Evolutionary conservation across 345 rosid genomes (phyloP).

Genomic region (Aquilaria sinensis): DNA sequence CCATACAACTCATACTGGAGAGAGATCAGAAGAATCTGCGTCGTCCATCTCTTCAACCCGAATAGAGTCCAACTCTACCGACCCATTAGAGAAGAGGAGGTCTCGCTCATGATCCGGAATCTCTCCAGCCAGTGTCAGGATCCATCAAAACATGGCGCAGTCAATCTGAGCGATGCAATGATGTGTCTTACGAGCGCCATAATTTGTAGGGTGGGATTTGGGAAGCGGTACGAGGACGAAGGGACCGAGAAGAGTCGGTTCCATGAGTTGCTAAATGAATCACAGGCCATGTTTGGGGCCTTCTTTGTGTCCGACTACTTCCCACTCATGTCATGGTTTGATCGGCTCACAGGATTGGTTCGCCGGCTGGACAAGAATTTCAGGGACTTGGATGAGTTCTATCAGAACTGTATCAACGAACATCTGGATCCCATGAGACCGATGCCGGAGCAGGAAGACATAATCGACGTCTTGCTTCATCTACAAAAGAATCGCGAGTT

Average conservation of each 20-base stretch:
- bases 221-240: slow-evolving; percentile 31
- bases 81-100: slow-evolving; percentile 27
- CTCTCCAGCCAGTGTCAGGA: neutral
- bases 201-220: slow-evolving; percentile 30
- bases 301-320: slow-evolving; percentile 33
- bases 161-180: slow-evolving; percentile 26
- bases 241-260: slow-evolving; percentile 29
- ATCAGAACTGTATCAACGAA: slow-evolving; percentile 30
- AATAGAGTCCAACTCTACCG: slow-evolving; percentile 25
- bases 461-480: slow-evolving; percentile 24
- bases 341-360: slow-evolving; percentile 24
- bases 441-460: slow-evolving; percentile 25
- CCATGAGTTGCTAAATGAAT: slow-evolving; percentile 21
- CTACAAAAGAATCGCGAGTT: slow-evolving; percentile 24
- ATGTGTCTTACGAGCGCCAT: slow-evolving; percentile 22
- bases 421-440: slow-evolving; percentile 29
- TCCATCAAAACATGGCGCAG: neutral
- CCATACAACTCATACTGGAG: slow-evolving; percentile 26
- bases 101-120: slow-evolving; percentile 20
- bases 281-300: slow-evolving; percentile 25
- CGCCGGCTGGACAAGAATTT: slow-evolving; percentile 23
- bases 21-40: slow-evolving; percentile 27
- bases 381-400: slow-evolving; percentile 26
- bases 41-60: slow-evolving; percentile 24
- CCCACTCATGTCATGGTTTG: slow-evolving; percentile 30